Conservation (phyloP, 2,329 filamentous ascomycete species). For the Neopestalotiopsis sp. region DNA sequence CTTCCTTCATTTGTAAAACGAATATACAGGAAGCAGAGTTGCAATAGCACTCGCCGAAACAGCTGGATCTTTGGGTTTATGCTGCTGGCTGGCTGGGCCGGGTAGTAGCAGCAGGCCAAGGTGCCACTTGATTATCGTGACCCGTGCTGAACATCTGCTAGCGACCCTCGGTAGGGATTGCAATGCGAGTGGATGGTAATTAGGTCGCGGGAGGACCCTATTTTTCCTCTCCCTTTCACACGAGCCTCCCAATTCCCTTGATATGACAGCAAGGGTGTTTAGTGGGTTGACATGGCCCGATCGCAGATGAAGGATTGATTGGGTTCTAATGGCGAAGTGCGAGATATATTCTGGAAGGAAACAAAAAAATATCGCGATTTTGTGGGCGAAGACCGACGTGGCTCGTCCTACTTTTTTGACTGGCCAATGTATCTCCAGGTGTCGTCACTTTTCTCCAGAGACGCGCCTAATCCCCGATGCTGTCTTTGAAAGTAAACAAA, state of each 20-base stretch:
- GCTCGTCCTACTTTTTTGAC: background rate
- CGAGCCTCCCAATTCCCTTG: background rate
- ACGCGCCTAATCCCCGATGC: background rate
- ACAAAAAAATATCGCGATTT: background rate
- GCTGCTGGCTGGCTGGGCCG: background rate
- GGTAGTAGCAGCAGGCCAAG: background rate
- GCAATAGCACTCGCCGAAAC: background rate
- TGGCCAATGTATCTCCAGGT: background rate
- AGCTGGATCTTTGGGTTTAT: background rate
- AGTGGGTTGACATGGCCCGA: slow-evolving; percentile 15
- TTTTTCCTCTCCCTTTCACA: background rate
- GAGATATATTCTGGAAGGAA: background rate
- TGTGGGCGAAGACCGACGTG: background rate
- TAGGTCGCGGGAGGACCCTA: slow-evolving; percentile 2
- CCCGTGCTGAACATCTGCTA: background rate
- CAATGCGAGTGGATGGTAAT: background rate
- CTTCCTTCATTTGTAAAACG: background rate
- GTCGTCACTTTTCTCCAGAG: background rate
- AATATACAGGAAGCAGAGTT: background rate
- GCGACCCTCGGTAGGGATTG: background rate
- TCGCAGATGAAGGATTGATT: slow-evolving; percentile 8
- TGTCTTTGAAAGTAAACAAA: slow-evolving; percentile 19
- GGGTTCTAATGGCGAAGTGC: background rate
- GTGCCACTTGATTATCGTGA: slow-evolving; percentile 1
- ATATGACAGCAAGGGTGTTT: slow-evolving; percentile 4